Evolutionary conservation across 805 yeast genomes (phyloP), one percentile per base, ranked within the genome.

Genomic region (Yarrowia porcina): DNA sequence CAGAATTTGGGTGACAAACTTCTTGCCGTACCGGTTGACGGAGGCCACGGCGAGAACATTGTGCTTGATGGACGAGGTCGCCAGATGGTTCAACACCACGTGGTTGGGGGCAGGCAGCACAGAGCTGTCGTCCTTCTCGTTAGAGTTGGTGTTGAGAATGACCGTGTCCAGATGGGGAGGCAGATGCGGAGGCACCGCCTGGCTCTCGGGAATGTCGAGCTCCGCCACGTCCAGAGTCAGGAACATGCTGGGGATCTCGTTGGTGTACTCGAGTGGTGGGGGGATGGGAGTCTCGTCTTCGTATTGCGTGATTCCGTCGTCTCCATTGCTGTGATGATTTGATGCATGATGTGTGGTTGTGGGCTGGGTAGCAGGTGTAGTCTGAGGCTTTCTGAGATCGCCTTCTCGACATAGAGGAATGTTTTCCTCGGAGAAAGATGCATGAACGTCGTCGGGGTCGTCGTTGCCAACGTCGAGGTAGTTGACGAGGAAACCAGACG

Each of bases 41-140:
- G 91, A 85, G 2, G 97, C 97, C 50, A 92, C 97, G 8, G 97
- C 96, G 64, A 92, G 79, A 0, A 96, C 93, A 73, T 90, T 91
- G 71, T 92, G 97, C 71, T 92, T 90, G 70, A 92, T 92, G 67
- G 94, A 87, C 11, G 97, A 90, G 8, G 97, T 92, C n/a, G 97
- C 97, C 74, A 92, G 78, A 74, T 92, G 98, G 72, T 92, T 92
- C 69, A 92, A 78, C 23, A 92, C 96, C 63, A 92, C 98, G 72
- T 92, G 97, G 72, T 92, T 90, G 13, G 98, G 98, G 63, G 91
- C 90, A 10, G 96, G 94, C 68, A 91, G 77, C 1, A 96, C 96
- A 63, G 96, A 96, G 38, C 89, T 83, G 68, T 88, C 89, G 73
- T 91, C 93, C 70, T 88, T 91, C 68, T 79, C 82, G 67, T 85